phyloP scores from a whole-genome alignment of 2,329 filamentous ascomycete genomes.

The Monilinia aucupariae region DNA sequence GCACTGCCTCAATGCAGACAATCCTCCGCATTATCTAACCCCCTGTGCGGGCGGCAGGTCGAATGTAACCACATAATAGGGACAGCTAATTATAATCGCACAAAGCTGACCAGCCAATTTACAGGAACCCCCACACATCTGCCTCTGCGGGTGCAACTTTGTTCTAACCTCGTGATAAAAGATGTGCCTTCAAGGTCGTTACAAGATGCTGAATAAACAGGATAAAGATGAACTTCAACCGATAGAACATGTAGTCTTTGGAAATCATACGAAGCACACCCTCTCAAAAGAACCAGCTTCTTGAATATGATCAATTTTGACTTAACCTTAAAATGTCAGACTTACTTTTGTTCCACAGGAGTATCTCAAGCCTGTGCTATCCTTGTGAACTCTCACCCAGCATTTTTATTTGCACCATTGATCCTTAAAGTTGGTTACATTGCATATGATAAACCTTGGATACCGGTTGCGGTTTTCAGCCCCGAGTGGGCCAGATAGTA shows the following conservation, averaged over 20 bases:
- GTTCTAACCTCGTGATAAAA: slow-evolving; percentile 8
- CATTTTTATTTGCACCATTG: slow-evolving; percentile 8
- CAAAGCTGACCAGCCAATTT: slow-evolving; percentile 11
- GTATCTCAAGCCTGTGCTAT: slow-evolving; percentile 13
- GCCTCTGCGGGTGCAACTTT: background rate
- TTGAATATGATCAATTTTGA: background rate
- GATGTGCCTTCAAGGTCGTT: background rate
- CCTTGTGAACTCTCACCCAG: slow-evolving; percentile 12
- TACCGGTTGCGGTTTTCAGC: slow-evolving; percentile 16
- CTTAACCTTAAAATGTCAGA: slow-evolving; percentile 9
- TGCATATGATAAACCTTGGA: slow-evolving; percentile 12
- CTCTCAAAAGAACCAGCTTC: background rate
- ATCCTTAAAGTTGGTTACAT: slow-evolving; percentile 13
- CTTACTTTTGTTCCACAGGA: background rate
- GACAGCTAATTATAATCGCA: slow-evolving; percentile 12
- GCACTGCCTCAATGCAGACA: slow-evolving; percentile 14
- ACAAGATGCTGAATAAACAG: background rate
- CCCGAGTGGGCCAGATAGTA: slow-evolving; percentile 15
- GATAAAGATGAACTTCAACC: background rate
- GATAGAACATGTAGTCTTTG: background rate
- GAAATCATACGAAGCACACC: background rate
- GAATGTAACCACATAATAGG: slow-evolving; percentile 10
- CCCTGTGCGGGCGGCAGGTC: slow-evolving; percentile 9
- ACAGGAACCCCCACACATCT: slow-evolving; percentile 6
- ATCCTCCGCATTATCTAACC: slow-evolving; percentile 13